phyloP scores from a whole-genome alignment of 1,284 basidiomycete genomes.

The Ceratobasidium sp. region DNA sequence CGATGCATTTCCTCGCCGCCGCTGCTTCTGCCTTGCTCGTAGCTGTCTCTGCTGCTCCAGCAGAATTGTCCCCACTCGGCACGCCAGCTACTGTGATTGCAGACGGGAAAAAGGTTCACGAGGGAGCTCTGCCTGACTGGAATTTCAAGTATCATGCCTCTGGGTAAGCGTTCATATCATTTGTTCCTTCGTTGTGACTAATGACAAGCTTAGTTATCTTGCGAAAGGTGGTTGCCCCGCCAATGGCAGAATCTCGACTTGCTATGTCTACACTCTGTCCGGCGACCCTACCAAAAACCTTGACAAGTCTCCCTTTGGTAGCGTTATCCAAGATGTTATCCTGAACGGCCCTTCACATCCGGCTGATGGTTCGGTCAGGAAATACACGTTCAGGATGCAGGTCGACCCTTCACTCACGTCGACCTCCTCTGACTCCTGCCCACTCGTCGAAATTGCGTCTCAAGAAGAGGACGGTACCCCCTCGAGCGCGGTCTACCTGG shows the following conservation, averaged over 20 bases:
- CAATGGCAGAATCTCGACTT: constrained; percentile 16
- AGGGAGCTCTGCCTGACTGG: constrained; percentile 24
- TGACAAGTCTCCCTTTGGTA: not conserved
- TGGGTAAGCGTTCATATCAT: not conserved
- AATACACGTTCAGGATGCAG: constrained; percentile 30
- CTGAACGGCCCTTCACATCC: constrained; percentile 17
- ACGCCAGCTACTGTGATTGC: constrained; percentile 30
- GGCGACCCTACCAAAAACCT: constrained; percentile 26
- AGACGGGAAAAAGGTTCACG: not conserved
- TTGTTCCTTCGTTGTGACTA: not conserved
- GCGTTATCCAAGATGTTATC: not conserved
- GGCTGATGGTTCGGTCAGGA: constrained; percentile 10
- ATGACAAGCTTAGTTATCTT: constrained; percentile 18
- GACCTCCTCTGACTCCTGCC: not conserved
- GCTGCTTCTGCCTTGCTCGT: not conserved
- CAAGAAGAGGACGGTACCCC: constrained; percentile 5
- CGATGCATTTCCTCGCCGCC: not conserved
- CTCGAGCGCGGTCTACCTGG: constrained; percentile 23
- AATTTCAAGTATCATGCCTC: constrained; percentile 26
- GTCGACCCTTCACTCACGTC: constrained; percentile 25
- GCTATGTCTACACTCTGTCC: constrained; percentile 32
- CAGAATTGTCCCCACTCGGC: constrained; percentile 1
- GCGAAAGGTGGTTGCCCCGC: constrained; percentile 20
- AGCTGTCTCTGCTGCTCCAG: constrained; percentile 8
- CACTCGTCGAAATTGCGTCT: constrained; percentile 31